These are phyloP conservation scores for Dothidotthia symphoricarpi DNA, from an alignment of 2,329 filamentous ascomycete genomes.

Conservation along the genomic window DNA sequence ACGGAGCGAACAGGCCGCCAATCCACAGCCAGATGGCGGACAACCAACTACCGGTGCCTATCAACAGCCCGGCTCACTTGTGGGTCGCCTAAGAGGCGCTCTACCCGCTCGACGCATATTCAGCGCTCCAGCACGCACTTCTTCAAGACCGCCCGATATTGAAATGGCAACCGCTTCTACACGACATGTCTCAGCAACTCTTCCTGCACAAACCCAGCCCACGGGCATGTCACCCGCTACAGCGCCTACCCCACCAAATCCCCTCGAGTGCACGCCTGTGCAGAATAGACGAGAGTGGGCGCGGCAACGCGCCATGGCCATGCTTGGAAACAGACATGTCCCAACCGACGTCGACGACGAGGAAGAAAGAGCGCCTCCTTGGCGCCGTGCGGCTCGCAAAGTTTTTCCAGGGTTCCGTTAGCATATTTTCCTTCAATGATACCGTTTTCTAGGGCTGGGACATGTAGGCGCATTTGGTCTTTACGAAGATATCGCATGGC, in stretches of 20 bases:
- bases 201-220: background rate
- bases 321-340: constrained; percentile 40
- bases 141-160: constrained; percentile 25
- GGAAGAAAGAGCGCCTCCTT: constrained; percentile 18
- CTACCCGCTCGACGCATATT: constrained; percentile 32
- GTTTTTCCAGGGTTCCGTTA: constrained; percentile 37
- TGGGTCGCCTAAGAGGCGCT: constrained; percentile 25
- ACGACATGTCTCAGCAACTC: background rate
- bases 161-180: constrained; percentile 25
- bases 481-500: too few relatives aligned
- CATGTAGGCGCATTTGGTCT: too few relatives aligned
- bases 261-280: constrained; percentile 13
- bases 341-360: constrained; percentile 27
- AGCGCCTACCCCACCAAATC: constrained; percentile 2
- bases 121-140: constrained; percentile 27
- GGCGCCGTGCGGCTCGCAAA: constrained; percentile 32
- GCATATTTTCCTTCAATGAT: constrained; percentile 4
- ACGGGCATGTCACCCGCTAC: background rate
- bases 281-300: constrained; percentile 47
- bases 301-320: constrained; percentile 45
- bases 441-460: too few relatives aligned
- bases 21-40: too few relatives aligned
- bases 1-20: constrained; percentile 29
- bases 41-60: too few relatives aligned
- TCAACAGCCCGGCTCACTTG: constrained; percentile 8